These are phyloP conservation scores for Candida yuanshanica DNA, from an alignment of 805 yeast species.

Conservation along the genomic window DNA sequence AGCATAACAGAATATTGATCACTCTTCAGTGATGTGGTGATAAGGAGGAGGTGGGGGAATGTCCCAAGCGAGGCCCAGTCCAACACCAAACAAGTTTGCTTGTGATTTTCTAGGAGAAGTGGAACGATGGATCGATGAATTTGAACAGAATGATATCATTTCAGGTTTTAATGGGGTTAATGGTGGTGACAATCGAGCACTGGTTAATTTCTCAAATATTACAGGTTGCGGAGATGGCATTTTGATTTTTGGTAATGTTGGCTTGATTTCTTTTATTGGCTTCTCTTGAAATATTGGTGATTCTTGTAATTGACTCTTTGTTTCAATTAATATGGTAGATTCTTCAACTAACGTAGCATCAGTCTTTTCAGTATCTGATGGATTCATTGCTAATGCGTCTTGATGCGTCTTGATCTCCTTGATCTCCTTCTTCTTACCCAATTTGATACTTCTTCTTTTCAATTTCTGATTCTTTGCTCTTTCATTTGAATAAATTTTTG, in stretches of 20 bases:
- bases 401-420: neutral
- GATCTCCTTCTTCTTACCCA: conserved; percentile 9
- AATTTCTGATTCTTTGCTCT: conserved; percentile 12
- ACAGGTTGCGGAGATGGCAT: conserved; percentile 6
- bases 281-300: neutral
- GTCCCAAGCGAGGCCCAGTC: conserved; percentile 15
- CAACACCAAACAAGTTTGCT: conserved; percentile 17
- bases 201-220: conserved; percentile 14
- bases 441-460: conserved; percentile 20
- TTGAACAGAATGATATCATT: conserved; percentile 3
- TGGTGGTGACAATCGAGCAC: conserved; percentile 8
- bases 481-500: conserved; percentile 20
- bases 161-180: conserved; percentile 14
- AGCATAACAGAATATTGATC: too few species aligned
- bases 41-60: conserved; percentile 15
- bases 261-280: neutral
- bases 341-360: conserved; percentile 20
- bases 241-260: neutral
- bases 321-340: too few species aligned
- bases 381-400: neutral
- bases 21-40: neutral
- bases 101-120: conserved; percentile 24
- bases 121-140: conserved; percentile 11
- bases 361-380: conserved; percentile 13
- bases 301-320: neutral